These are phyloP conservation scores for Prunus yedoensis DNA, from an alignment of 331 rosid species.

Conservation along the genomic window DNA sequence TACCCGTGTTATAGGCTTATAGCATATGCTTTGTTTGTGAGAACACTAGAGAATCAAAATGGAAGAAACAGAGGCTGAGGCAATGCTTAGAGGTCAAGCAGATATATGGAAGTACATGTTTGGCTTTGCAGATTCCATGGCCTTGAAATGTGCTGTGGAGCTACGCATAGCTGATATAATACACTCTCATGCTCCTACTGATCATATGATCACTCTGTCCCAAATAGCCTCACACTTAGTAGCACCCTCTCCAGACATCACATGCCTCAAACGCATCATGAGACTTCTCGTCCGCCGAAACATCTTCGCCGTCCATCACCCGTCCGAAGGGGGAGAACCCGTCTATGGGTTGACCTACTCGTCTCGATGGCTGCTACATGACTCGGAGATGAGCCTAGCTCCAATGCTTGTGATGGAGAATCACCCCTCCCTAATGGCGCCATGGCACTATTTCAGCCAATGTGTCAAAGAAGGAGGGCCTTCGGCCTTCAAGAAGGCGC, in stretches of 20 bases:
- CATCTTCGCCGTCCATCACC: conserved; percentile 35
- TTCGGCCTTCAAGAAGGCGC: conserved; percentile 32
- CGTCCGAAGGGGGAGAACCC: conserved; percentile 29
- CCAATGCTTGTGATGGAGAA: conserved; percentile 37
- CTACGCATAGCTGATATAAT: conserved; percentile 45
- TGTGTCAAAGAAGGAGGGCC: conserved; percentile 37
- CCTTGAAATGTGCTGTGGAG: conserved; percentile 44
- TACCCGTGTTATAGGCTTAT: background rate
- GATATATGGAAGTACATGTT: conserved; percentile 42
- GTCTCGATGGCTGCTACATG: conserved; percentile 45
- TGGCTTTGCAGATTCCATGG: conserved; percentile 40
- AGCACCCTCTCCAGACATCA: conserved; percentile 29
- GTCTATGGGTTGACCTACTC: conserved; percentile 40
- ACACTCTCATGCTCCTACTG: conserved; percentile 23
- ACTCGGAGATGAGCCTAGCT: conserved; percentile 27
- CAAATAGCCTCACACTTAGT: conserved; percentile 23
- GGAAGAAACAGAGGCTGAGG: conserved; percentile 13
- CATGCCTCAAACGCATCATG: conserved; percentile 44
- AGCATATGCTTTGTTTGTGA: background rate
- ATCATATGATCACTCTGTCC: conserved; percentile 17
- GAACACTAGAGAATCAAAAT: background rate
- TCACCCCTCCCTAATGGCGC: conserved; percentile 28
- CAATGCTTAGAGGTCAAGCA: conserved; percentile 35
- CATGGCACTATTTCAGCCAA: conserved; percentile 38
- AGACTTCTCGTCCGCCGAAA: conserved; percentile 30